Conservation (phyloP, 2,329 filamentous ascomycete genomes). For the Xylariomycetidae sp. region DNA sequence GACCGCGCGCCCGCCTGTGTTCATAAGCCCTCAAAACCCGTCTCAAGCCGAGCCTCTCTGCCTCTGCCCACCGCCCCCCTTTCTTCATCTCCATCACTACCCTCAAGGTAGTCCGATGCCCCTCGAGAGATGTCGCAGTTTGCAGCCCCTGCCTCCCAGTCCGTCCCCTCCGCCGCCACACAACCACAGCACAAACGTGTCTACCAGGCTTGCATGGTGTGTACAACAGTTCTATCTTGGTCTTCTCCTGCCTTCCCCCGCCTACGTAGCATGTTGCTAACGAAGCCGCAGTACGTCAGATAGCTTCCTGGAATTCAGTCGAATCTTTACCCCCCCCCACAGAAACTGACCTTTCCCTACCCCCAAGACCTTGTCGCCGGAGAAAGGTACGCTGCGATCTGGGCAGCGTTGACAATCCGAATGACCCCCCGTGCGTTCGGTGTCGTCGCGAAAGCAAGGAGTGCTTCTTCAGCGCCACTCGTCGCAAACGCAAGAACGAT, state of each 20-base stretch:
- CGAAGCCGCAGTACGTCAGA: no score
- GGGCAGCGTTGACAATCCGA: slow-evolving; percentile 82
- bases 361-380: slow-evolving; percentile 56
- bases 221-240: no score
- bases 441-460: slow-evolving; percentile 94
- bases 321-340: no score
- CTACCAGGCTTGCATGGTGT: slow-evolving; percentile 60
- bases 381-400: slow-evolving; percentile 60
- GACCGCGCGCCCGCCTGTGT: slow-evolving; percentile 8
- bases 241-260: no score
- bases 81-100: slow-evolving; percentile 5
- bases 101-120: no score
- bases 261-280: no score
- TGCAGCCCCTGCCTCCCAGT: slow-evolving; percentile 11
- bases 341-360: no score
- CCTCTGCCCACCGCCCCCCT: slow-evolving; percentile 7
- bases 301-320: no score
- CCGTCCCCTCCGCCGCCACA: slow-evolving; percentile 10
- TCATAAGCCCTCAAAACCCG: slow-evolving; percentile 28
- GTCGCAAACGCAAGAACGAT: slow-evolving; percentile 80
- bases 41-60: slow-evolving; percentile 31
- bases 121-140: no score
- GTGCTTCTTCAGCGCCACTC: slow-evolving; percentile 93
- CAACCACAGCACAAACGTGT: slow-evolving; percentile 52
- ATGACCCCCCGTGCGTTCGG: slow-evolving; percentile 88